Base-by-base conservation (phyloP, 139 green algal species). In the Edaphochlamys debaryana region DNA sequence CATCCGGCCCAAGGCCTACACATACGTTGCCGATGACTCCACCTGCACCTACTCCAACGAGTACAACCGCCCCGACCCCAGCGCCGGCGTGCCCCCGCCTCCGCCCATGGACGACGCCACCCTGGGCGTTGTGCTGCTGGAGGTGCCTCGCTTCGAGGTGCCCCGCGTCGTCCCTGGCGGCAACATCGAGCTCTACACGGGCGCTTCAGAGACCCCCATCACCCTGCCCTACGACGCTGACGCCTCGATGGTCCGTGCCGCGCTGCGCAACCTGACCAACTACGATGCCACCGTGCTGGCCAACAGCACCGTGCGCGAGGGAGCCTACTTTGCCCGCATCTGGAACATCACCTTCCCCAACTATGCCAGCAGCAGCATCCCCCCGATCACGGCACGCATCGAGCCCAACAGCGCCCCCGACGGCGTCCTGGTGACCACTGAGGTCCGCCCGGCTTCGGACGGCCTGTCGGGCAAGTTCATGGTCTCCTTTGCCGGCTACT, bases 311-410 rank as follows among this genome's bases (percentile, higher is more conserved):
- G 29, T 52, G 41, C 66, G 63, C 32, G 77, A 77, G 78, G 78
- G 78, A 36, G 36, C 36, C 36, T 76, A 74, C 78, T 45, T 77
- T 29, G 64, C 67, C 13, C 62, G 50, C 48, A 48, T 76, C 4
- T 84, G 78, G 78, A 84, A 40, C 27, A 17, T 68, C 40, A 45
- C 66, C 13, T 84, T 84, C 50, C 3, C 41, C 45, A 54, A 13
- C 45, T 54, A 9, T 9, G 45, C 45, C 45, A 54, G 45, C 45
- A 54, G 45, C 45, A 9, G 9, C 11, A 13, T 9, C 45, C 9
- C 11, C 45, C 45, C 13, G 11, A 54, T 54, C 11, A 9, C 13
- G 45, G 45, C 9, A 13, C 45, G 45, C 45, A 13, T 22, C 45
- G 45, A 54, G 11, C 11, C 45, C 45, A 54, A 48, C 36, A 68